Evolutionary conservation across 2,329 filamentous ascomycete species (phyloP).

Genomic region (Xylaria sp.): DNA sequence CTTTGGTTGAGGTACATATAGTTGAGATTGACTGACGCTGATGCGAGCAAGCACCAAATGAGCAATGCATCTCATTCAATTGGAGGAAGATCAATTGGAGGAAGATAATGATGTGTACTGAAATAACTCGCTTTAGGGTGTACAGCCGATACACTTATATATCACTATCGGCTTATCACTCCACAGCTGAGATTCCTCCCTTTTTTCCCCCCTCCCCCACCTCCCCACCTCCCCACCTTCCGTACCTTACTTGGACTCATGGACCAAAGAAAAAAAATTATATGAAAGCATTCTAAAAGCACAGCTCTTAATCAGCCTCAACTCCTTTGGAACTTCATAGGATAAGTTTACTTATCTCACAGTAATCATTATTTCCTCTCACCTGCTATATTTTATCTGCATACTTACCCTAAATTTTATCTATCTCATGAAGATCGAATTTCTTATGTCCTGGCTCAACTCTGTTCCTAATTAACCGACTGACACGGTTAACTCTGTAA

Average conservation of each 20-base stretch:
- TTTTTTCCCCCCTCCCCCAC: conserved; percentile 5
- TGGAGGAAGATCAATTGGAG: too few species aligned
- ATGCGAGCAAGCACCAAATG: too few species aligned
- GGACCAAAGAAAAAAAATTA: conserved; percentile 18
- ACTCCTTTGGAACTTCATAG: neutral
- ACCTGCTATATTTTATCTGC: neutral
- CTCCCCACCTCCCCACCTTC: conserved; percentile 20
- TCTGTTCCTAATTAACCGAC: neutral
- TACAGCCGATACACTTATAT: neutral
- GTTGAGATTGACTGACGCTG: too few species aligned
- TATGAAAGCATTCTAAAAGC: conserved; percentile 5
- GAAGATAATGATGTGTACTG: too few species aligned
- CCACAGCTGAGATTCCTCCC: conserved; percentile 12
- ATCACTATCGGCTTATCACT: conserved; percentile 36
- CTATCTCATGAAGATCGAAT: neutral
- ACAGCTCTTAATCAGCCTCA: conserved; percentile 20
- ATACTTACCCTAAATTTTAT: neutral
- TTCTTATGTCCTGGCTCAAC: neutral
- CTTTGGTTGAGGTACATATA: neutral
- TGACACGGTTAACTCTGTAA: neutral
- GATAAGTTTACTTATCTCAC: conserved; percentile 15
- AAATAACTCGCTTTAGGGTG: neutral
- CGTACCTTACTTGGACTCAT: conserved; percentile 14
- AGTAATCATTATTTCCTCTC: neutral
- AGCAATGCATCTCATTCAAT: too few species aligned